These are phyloP conservation scores for Acorus gramineus DNA, from an alignment of 106 monocot species.

Conservation along the genomic window DNA sequence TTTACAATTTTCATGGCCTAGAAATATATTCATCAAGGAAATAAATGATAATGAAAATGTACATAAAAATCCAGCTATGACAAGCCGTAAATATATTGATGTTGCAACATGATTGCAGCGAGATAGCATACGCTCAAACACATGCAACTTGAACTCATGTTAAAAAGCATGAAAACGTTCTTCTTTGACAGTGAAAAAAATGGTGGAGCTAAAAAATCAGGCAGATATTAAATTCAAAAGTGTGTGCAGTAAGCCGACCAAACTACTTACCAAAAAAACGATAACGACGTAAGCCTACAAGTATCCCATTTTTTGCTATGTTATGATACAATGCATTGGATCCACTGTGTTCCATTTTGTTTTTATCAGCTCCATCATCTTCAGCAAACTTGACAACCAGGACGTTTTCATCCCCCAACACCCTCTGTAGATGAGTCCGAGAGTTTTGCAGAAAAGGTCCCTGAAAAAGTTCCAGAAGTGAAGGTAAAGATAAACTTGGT, in stretches of 20 bases:
- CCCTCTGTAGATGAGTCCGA: slow-evolving; percentile 50
- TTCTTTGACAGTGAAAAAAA: neutral
- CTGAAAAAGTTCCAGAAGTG: slow-evolving; percentile 16
- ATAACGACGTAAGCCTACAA: slow-evolving; percentile 49
- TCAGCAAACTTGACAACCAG: slow-evolving; percentile 56
- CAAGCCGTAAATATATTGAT: too few species aligned
- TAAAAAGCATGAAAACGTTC: too few species aligned
- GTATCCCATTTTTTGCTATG: slow-evolving; percentile 54
- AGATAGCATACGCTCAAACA: too few species aligned
- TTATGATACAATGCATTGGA: slow-evolving; percentile 17
- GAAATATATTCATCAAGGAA: too few species aligned
- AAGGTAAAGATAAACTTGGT: neutral
- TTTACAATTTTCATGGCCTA: too few species aligned
- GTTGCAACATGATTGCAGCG: too few species aligned
- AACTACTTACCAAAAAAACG: slow-evolving; percentile 54
- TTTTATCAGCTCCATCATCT: neutral
- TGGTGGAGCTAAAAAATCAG: neutral
- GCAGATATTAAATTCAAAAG: neutral
- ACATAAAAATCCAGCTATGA: too few species aligned
- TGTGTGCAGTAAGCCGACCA: neutral
- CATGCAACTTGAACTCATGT: too few species aligned
- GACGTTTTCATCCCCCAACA: slow-evolving; percentile 73
- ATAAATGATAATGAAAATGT: too few species aligned
- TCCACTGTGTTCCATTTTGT: neutral
- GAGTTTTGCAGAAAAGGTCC: slow-evolving; percentile 54